Conservation (phyloP, 352 stramenopile species). For the Elongisporangium senticosum region DNA sequence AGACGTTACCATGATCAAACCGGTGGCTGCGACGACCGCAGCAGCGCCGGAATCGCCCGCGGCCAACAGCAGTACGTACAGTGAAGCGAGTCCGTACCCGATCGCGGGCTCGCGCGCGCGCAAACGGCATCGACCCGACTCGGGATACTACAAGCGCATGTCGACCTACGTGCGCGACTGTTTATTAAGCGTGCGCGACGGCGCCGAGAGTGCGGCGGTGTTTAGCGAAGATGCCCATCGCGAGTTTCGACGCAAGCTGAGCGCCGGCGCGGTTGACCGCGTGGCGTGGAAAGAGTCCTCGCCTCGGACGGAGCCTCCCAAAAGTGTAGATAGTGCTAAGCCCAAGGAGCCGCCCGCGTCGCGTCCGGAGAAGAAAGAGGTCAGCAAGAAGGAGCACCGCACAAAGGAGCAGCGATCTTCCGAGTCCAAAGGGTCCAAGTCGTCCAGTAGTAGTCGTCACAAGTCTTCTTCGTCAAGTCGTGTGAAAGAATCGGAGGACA, state of each 20-base stretch:
- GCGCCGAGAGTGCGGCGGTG: conserved; percentile 27
- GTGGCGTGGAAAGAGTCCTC: conserved; percentile 70
- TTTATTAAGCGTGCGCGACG: conserved; percentile 71
- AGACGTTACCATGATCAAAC: background rate
- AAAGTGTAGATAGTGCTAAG: conserved; percentile 12
- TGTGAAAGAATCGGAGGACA: background rate
- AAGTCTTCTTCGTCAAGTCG: conserved; percentile 7
- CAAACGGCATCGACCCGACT: conserved; percentile 80
- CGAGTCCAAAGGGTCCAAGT: conserved; percentile 2
- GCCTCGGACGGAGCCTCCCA: conserved; percentile 19
- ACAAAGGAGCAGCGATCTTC: conserved; percentile 10
- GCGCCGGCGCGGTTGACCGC: conserved; percentile 56
- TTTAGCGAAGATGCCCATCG: conserved; percentile 57
- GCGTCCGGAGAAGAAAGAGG: conserved; percentile 19
- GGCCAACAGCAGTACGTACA: background rate
- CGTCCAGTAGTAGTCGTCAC: conserved; percentile 5
- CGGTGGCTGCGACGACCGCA: background rate
- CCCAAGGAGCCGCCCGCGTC: conserved; percentile 7
- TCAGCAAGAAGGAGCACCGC: conserved; percentile 11
- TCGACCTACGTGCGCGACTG: conserved; percentile 80
- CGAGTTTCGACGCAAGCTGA: conserved; percentile 69
- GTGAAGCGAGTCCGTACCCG: conserved; percentile 27
- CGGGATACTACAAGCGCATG: conserved; percentile 81
- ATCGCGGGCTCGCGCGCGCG: conserved; percentile 69
- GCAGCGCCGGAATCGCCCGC: background rate